phyloP scores from a whole-genome alignment of 257 asterid species.

The Rhazya stricta region DNA sequence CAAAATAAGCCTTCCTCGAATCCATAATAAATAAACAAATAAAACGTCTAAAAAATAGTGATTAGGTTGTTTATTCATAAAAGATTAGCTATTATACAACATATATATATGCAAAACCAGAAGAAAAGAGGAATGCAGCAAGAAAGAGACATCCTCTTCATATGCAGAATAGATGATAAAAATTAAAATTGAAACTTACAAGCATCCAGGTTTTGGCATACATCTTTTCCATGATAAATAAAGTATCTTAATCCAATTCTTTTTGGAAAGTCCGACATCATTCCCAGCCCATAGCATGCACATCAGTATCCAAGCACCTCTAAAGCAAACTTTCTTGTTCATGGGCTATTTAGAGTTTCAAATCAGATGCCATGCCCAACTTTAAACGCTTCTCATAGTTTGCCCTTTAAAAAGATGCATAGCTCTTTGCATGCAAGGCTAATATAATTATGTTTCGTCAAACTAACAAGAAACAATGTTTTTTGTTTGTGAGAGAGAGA shows the following conservation, averaged over 20 bases:
- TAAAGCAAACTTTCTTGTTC: neutral
- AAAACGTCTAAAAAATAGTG: too few species aligned
- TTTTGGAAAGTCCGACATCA: neutral
- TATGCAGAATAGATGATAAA: neutral
- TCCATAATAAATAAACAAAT: neutral
- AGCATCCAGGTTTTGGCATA: neutral
- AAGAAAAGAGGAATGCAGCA: too few species aligned
- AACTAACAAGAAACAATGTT: neutral
- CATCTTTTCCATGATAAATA: neutral
- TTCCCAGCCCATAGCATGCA: neutral
- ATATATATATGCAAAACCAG: too few species aligned
- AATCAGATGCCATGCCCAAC: neutral
- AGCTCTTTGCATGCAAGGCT: neutral
- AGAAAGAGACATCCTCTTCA: too few species aligned
- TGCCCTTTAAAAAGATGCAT: neutral
- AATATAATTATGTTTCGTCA: neutral
- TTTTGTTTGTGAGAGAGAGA: neutral
- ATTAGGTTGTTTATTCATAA: too few species aligned
- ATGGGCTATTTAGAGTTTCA: neutral
- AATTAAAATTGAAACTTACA: neutral
- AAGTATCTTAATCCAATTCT: neutral
- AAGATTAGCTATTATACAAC: too few species aligned
- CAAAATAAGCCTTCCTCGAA: neutral
- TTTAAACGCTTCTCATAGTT: neutral
- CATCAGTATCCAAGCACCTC: neutral